These are phyloP conservation scores for Scedosporium aurantiacum DNA, from an alignment of 2,329 filamentous ascomycete species.

Conservation along the genomic window DNA sequence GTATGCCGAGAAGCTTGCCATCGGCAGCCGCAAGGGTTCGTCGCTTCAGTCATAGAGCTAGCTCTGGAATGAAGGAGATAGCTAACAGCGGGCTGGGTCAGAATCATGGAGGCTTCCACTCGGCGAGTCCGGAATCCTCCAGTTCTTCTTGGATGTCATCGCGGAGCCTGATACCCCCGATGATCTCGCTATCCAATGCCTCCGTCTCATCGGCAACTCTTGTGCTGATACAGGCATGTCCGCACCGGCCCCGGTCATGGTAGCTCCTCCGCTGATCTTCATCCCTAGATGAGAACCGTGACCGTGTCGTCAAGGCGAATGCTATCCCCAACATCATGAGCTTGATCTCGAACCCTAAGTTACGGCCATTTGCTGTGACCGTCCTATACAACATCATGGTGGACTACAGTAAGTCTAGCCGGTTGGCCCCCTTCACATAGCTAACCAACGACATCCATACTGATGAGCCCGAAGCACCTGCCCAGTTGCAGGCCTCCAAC, in stretches of 20 bases:
- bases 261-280: not conserved
- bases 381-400: constrained; percentile 53
- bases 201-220: constrained; percentile 50
- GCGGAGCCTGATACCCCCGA: constrained; percentile 25
- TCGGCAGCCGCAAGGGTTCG: constrained; percentile 43
- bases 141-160: constrained; percentile 42
- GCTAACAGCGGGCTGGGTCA: constrained; percentile 15
- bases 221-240: constrained; percentile 46
- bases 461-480: constrained; percentile 34
- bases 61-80: constrained; percentile 4
- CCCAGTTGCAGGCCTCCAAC: constrained; percentile 44
- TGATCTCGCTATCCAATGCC: constrained; percentile 38
- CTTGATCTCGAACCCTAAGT: constrained; percentile 33
- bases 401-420: constrained; percentile 40
- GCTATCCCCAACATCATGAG: constrained; percentile 35
- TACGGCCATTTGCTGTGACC: constrained; percentile 43
- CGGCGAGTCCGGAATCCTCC: constrained; percentile 46
- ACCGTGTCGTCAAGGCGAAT: constrained; percentile 38
- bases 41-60: not conserved
- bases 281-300: constrained; percentile 44
- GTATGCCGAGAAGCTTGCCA: constrained; percentile 41
- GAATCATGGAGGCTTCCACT: constrained; percentile 45
- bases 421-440: constrained; percentile 12
- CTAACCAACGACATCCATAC: not conserved
- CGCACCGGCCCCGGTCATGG: not conserved